Evolutionary conservation across 2,329 filamentous ascomycete species (phyloP), one percentile per base, ranked within the genome.

Genomic region (Cladosporium oxysporum): DNA sequence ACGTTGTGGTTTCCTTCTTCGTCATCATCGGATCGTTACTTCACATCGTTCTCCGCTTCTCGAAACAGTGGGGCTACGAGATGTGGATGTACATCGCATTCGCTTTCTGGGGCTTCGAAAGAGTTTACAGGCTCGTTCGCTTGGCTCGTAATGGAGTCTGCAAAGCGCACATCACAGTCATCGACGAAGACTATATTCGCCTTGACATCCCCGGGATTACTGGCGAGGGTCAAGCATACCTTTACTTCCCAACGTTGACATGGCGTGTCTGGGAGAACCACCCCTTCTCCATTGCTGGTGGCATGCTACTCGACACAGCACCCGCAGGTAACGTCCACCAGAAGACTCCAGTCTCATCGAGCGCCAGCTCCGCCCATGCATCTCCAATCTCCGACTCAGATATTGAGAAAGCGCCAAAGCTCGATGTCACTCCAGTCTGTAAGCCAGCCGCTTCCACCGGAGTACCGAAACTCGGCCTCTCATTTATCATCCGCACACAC

Each of bases 181-280:
- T 73, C 8, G 70, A 71, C 58, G 69, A 72, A 4, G 71, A 71
- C 10, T 69, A 79, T 44, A 69, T 83, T 10, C 76, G 81, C 4
- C 70, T 85, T 16, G 80, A 83, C 63, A 68, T 85, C 14, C 72
- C 72, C 1, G 79, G 77, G 4, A 67, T 81, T 6, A 69, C 76
- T 49, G 83, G 77, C 75, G 70, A 67, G 4, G 71, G 76, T 2
- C 79, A 83, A 59, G 79, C 75, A 0, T 85, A 84, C 65, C 73
- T 80, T 0, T 84, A 84, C 70, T 85, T 87, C 69, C 83, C 84
- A 0, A 80, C 79, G 0, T 69, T 84, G 1, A 78, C 69, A 6
- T 71, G 70, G 68, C 67, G 70, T 1, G 58, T 71, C 2, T 86
- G 84, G 83, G 83, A 86, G 70, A 86, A 83, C 55, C 85, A 87